Conservation (phyloP, 1,139 yeast genomes). For the Magnusiomyces suaveolens region DNA sequence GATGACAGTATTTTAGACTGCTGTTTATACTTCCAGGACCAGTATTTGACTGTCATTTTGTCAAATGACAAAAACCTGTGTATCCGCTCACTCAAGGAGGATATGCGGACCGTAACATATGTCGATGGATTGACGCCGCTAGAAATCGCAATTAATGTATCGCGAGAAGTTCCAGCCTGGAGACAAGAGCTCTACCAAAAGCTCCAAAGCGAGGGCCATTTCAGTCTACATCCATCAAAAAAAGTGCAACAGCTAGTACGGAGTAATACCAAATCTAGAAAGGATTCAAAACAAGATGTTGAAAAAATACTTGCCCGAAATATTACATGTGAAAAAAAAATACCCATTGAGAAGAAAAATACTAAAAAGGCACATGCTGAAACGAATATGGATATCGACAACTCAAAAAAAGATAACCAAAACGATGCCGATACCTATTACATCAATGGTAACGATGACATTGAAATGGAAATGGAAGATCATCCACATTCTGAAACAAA, state of each 20-base stretch:
- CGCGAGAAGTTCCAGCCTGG: constrained; percentile 12
- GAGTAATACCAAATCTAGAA: neutral
- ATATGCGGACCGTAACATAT: constrained; percentile 57
- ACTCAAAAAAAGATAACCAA: too few species aligned
- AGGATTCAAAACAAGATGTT: neutral
- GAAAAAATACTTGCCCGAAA: too few species aligned
- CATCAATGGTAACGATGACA: too few species aligned
- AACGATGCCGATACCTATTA: too few species aligned
- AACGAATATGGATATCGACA: too few species aligned
- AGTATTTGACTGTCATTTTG: constrained; percentile 44
- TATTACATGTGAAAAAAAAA: too few species aligned
- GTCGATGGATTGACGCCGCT: constrained; percentile 51
- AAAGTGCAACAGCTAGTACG: too few species aligned
- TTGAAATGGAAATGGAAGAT: too few species aligned
- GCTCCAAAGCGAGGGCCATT: neutral
- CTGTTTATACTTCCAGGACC: constrained; percentile 51
- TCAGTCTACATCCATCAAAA: too few species aligned
- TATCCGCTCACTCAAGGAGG: constrained; percentile 61
- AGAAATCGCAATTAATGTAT: constrained; percentile 42
- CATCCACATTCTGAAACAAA: too few species aligned
- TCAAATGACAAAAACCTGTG: constrained; percentile 83
- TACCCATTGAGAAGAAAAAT: neutral
- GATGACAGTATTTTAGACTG: constrained; percentile 88
- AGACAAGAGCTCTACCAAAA: neutral
- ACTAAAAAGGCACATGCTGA: neutral